These are phyloP conservation scores for Candida sphagnicola DNA, from an alignment of 805 yeast species.

Conservation along the genomic window DNA sequence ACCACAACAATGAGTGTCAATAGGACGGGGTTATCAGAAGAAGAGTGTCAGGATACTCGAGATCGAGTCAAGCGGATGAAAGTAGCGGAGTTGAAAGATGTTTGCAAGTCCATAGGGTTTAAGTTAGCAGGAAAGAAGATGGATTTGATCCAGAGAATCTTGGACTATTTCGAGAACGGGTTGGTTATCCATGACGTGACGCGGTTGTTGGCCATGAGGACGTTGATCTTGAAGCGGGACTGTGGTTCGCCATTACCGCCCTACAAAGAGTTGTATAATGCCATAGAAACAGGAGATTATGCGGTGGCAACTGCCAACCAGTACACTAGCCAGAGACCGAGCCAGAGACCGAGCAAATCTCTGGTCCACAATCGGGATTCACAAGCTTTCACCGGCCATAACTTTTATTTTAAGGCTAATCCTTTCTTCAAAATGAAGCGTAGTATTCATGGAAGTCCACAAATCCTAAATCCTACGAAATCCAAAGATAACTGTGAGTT, in stretches of 20 bases:
- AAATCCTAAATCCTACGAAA: slow-evolving; percentile 40
- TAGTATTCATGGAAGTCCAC: slow-evolving; percentile 47
- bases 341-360: background rate
- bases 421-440: slow-evolving; percentile 53
- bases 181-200: slow-evolving; percentile 34
- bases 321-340: slow-evolving; percentile 4
- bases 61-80: slow-evolving; percentile 23
- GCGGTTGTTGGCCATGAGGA: slow-evolving; percentile 38
- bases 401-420: slow-evolving; percentile 48
- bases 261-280: slow-evolving; percentile 23
- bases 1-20: slow-evolving; percentile 1
- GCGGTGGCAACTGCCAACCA: slow-evolving; percentile 4
- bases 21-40: slow-evolving; percentile 8
- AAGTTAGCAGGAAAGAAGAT: slow-evolving; percentile 57
- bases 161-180: slow-evolving; percentile 42
- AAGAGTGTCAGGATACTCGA: slow-evolving; percentile 14
- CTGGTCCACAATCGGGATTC: slow-evolving; percentile 9
- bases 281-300: slow-evolving; percentile 26
- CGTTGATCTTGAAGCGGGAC: slow-evolving; percentile 37
- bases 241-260: slow-evolving; percentile 33
- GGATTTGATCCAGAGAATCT: slow-evolving; percentile 53
- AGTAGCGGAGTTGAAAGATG: slow-evolving; percentile 49
- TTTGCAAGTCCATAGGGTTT: slow-evolving; percentile 49
- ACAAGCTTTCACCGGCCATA: slow-evolving; percentile 26
- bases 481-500: slow-evolving; percentile 36